These are phyloP conservation scores for Phylloporus sp. DNA, from an alignment of 768 basidiomycete species.

Conservation along the genomic window DNA sequence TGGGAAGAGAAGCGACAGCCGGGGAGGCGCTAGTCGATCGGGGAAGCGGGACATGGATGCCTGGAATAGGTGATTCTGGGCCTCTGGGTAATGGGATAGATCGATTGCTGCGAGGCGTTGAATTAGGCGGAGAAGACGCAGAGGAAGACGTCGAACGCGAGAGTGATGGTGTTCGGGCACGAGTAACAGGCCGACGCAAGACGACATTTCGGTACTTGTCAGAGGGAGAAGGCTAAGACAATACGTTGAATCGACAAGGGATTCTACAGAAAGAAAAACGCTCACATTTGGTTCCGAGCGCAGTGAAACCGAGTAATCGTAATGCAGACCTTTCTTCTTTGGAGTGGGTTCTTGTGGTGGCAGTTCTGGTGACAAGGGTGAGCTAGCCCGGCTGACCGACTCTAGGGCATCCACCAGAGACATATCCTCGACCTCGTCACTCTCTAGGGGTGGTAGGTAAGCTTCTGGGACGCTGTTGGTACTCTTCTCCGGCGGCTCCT, in stretches of 20 bases:
- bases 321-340: constrained; percentile 44
- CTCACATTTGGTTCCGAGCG: constrained; percentile 59
- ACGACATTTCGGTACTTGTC: constrained; percentile 64
- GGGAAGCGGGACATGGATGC: constrained; percentile 48
- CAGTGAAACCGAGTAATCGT: constrained; percentile 57
- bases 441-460: constrained; percentile 48
- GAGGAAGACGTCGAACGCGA: constrained; percentile 55
- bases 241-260: background rate
- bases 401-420: constrained; percentile 58
- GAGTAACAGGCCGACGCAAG: constrained; percentile 47
- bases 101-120: constrained; percentile 57
- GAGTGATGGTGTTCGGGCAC: constrained; percentile 63
- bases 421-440: constrained; percentile 39
- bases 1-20: constrained; percentile 31
- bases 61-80: constrained; percentile 46
- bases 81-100: constrained; percentile 41
- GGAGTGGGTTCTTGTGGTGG: constrained; percentile 38
- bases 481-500: constrained; percentile 39
- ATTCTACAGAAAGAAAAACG: constrained; percentile 1
- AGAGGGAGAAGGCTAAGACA: constrained; percentile 55
- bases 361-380: constrained; percentile 40
- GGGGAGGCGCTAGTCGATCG: constrained; percentile 51
- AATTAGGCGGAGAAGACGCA: constrained; percentile 54
- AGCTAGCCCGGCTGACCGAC: constrained; percentile 52
- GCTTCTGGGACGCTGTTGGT: constrained; percentile 52